These are phyloP conservation scores for Kokia cookei DNA, from an alignment of 441 rosid genomes.

Conservation along the genomic window DNA sequence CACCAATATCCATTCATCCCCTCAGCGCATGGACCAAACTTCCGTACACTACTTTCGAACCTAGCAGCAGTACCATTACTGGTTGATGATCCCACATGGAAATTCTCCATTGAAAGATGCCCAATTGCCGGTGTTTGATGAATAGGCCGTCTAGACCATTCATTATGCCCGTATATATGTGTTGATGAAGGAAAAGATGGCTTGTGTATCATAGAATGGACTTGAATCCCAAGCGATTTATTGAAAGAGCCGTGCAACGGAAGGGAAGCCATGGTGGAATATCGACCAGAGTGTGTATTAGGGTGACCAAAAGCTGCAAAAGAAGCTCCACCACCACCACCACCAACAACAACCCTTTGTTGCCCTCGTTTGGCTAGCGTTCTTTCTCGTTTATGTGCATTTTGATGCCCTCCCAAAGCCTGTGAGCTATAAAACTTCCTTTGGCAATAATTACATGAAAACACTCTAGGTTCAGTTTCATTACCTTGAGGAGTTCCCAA, in stretches of 20 bases:
- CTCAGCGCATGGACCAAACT: constrained; percentile 19
- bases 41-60: constrained; percentile 29
- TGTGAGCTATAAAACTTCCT: constrained; percentile 83
- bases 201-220: constrained; percentile 67
- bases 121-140: constrained; percentile 44
- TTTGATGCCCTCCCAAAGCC: constrained; percentile 84
- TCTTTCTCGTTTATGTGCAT: constrained; percentile 77
- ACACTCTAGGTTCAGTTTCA: constrained; percentile 45
- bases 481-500: constrained; percentile 18
- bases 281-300: constrained; percentile 15
- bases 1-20: constrained; percentile 29
- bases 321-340: constrained; percentile 13
- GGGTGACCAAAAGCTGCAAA: constrained; percentile 29
- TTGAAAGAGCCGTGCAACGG: constrained; percentile 64
- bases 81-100: constrained; percentile 21
- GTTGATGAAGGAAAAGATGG: constrained; percentile 30
- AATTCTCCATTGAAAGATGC: constrained; percentile 24
- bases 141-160: constrained; percentile 28
- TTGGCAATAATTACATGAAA: constrained; percentile 77
- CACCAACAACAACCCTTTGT: constrained; percentile 23
- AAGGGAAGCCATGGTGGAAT: constrained; percentile 65
- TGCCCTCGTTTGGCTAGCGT: constrained; percentile 72
- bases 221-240: constrained; percentile 63
- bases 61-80: constrained; percentile 19
- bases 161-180: constrained; percentile 27